A percentile compares a stretch with the other conserved stretches of the same genome.
Conservation (phyloP, 768 basidiomycete genomes). For the Podaxis pistillaris region DNA sequence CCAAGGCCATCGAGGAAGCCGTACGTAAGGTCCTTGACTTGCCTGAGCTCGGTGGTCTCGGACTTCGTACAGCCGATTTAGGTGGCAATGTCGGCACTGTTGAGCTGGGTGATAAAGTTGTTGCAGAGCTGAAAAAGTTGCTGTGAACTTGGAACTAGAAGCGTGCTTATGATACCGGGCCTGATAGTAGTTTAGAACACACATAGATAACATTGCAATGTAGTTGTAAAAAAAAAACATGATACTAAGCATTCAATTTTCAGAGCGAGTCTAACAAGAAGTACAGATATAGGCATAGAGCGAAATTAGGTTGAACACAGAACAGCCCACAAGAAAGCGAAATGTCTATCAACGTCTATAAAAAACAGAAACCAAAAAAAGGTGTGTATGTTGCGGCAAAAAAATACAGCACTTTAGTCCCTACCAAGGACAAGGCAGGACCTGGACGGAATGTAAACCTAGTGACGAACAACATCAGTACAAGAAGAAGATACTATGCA, state of each 20-base stretch:
- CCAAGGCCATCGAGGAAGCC: slow-evolving; percentile 84
- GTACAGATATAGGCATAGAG: not conserved
- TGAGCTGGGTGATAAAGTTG: not conserved
- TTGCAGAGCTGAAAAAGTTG: not conserved
- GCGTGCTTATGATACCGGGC: not conserved
- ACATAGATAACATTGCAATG: not conserved
- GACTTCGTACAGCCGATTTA: slow-evolving; percentile 82
- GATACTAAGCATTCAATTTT: not conserved
- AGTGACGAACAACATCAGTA: slow-evolving; percentile 1
- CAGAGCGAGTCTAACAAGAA: not conserved
- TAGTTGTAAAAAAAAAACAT: not conserved
- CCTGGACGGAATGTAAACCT: slow-evolving; percentile 74
- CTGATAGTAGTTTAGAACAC: not conserved
- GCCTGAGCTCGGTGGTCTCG: slow-evolving; percentile 65
- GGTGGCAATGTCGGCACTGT: slow-evolving; percentile 55
- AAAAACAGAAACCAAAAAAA: not conserved
- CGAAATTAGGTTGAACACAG: not conserved
- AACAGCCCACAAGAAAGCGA: not conserved
- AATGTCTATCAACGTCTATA: slow-evolving; percentile 2
- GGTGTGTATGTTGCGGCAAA: not conserved
- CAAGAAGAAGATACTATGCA: not conserved
- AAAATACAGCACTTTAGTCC: slow-evolving; percentile 3
- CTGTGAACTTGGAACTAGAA: not conserved
- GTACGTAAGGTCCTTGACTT: slow-evolving; percentile 86
- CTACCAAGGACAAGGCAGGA: slow-evolving; percentile 66